Conservation (phyloP, 2,329 filamentous ascomycete genomes). For the Mycosphaerella arachidis region DNA sequence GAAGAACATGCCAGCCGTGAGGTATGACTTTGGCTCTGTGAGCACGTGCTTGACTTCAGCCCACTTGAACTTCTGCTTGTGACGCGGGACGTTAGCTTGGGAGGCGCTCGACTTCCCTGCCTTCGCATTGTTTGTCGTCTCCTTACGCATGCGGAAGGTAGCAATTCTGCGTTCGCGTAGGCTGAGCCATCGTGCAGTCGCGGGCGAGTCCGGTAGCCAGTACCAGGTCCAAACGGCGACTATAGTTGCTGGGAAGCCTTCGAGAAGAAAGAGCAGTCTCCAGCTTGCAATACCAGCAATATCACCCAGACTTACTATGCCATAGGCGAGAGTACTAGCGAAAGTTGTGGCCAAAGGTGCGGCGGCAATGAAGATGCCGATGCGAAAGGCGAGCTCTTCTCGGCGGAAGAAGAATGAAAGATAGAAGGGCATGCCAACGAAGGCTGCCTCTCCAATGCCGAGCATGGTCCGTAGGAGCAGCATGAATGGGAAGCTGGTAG, state of each 20-base stretch:
- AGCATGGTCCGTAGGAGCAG: conserved; percentile 57
- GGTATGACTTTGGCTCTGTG: conserved; percentile 64
- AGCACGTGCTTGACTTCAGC: conserved; percentile 57
- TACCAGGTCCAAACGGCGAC: conserved; percentile 69
- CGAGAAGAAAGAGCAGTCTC: conserved; percentile 78
- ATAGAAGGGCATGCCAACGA: conserved; percentile 62
- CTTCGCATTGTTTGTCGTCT: conserved; percentile 19
- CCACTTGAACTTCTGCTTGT: conserved; percentile 37
- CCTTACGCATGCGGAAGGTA: conserved; percentile 59
- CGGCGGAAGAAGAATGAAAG: conserved; percentile 60
- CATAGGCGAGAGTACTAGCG: conserved; percentile 73
- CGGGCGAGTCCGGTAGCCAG: conserved; percentile 70
- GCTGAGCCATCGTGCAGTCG: conserved; percentile 40
- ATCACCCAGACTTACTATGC: conserved; percentile 66
- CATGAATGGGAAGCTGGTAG: conserved; percentile 49
- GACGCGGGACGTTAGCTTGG: conserved; percentile 13
- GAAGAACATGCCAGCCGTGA: conserved; percentile 80
- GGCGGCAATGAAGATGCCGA: conserved; percentile 79
- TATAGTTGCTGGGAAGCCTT: conserved; percentile 78
- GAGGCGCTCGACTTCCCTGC: conserved; percentile 4
- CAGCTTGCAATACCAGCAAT: conserved; percentile 67
- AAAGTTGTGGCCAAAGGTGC: conserved; percentile 60
- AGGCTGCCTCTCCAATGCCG: conserved; percentile 58
- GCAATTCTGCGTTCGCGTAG: conserved; percentile 58
- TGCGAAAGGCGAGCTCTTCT: conserved; percentile 76